Conservation (phyloP, 169 alveolate genomes). For the Sarcocystis neurona region DNA sequence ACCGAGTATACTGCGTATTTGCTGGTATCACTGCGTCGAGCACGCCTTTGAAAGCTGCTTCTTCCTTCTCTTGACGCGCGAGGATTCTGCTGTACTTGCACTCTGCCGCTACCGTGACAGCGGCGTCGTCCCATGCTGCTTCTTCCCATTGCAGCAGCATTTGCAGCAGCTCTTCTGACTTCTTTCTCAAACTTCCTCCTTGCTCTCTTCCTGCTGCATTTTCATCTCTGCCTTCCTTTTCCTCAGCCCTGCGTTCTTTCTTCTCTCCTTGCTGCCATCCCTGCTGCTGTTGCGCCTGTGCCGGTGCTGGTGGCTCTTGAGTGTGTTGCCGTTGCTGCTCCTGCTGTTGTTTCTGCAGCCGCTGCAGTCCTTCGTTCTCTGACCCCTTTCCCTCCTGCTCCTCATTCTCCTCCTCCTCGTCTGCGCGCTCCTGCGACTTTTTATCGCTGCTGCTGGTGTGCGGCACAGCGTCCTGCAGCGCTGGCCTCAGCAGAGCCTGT, state of each 20-base stretch:
- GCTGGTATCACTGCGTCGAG: background rate
- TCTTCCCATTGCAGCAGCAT: conserved; percentile 3
- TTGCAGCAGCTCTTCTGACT: too few relatives aligned
- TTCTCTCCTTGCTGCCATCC: conserved; percentile 18
- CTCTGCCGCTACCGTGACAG: conserved; percentile 28
- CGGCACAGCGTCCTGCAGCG: too few relatives aligned
- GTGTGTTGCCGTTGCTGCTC: conserved; percentile 45
- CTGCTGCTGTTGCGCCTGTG: conserved; percentile 20
- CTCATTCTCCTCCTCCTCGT: conserved; percentile 36
- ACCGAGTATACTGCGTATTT: background rate
- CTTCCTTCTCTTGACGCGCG: conserved; percentile 3
- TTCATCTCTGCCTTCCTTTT: background rate
- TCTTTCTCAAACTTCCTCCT: background rate
- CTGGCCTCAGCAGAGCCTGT: too few relatives aligned
- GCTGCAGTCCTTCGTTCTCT: conserved; percentile 46
- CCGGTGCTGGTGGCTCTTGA: conserved; percentile 36
- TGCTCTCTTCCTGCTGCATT: background rate
- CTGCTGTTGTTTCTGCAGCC: conserved; percentile 43
- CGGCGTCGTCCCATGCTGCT: background rate
- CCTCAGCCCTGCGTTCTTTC: background rate
- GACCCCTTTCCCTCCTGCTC: conserved; percentile 36
- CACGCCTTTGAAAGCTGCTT: background rate
- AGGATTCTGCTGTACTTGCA: background rate
- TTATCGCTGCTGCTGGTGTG: conserved; percentile 45
- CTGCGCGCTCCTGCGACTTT: background rate